phyloP scores from a whole-genome alignment of 768 basidiomycete species.

The Agaricus sinodeliciosus region DNA sequence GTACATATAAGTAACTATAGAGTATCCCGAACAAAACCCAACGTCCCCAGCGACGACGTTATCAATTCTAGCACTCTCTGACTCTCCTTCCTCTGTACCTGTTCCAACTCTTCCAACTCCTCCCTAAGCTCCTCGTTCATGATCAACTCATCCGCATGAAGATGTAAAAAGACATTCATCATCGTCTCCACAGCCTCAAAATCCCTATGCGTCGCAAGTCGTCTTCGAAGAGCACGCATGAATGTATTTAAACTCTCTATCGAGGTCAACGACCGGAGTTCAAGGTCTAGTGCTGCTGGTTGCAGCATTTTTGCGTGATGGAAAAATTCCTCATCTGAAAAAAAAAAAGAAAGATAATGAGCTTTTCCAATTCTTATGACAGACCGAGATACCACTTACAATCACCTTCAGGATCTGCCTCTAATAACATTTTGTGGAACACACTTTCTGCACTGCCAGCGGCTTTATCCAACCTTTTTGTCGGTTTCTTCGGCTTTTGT shows the following conservation, averaged over 20 bases:
- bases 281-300: conserved; percentile 87
- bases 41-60: conserved; percentile 64
- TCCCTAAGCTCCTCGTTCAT: conserved; percentile 57
- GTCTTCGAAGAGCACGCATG: conserved; percentile 62
- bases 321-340: conserved; percentile 79
- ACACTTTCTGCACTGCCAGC: conserved; percentile 53
- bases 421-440: conserved; percentile 59
- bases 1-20: conserved; percentile 27
- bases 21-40: conserved; percentile 70
- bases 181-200: conserved; percentile 94
- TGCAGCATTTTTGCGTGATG: conserved; percentile 77
- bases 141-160: conserved; percentile 79
- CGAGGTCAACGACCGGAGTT: conserved; percentile 72
- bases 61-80: conserved; percentile 70
- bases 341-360: neutral
- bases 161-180: conserved; percentile 74
- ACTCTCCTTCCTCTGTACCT: conserved; percentile 71
- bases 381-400: conserved; percentile 46
- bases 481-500: conserved; percentile 33
- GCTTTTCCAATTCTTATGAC: neutral
- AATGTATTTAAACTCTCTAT: conserved; percentile 61
- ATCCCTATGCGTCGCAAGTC: conserved; percentile 76
- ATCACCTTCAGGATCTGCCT: conserved; percentile 48
- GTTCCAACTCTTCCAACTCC: conserved; percentile 51
- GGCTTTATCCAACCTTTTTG: conserved; percentile 47